Evolutionary conservation across 2,329 filamentous ascomycete genomes (phyloP).

Genomic region (Apiospora hydei): DNA sequence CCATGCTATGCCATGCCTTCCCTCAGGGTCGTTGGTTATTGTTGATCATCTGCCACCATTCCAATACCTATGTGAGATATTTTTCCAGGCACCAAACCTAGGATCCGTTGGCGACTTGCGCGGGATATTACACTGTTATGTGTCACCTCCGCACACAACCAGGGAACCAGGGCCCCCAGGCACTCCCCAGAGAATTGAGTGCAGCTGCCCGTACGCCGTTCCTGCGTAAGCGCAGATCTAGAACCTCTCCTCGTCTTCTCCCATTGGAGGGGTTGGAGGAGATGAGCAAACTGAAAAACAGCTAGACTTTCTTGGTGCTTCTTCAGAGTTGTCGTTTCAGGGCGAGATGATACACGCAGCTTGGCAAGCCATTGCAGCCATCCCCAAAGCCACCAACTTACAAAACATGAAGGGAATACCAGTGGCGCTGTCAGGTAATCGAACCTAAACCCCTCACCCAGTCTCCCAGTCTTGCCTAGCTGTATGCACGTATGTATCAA

Average conservation of each 20-base stretch:
- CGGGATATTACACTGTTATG: neutral
- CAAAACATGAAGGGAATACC: too few relatives aligned
- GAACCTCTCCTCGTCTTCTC: neutral
- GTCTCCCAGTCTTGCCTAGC: too few relatives aligned
- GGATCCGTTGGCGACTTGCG: neutral
- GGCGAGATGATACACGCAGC: neutral
- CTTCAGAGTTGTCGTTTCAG: slow-evolving; percentile 13
- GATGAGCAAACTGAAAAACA: neutral
- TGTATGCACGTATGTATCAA: neutral
- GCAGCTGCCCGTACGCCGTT: slow-evolving; percentile 4
- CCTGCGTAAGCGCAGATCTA: slow-evolving; percentile 5
- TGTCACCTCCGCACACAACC: neutral
- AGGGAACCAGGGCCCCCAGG: neutral
- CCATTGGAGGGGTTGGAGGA: neutral
- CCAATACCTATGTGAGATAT: neutral
- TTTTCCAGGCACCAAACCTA: neutral
- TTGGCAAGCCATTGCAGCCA: neutral
- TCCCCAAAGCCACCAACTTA: neutral
- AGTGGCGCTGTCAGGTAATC: too few relatives aligned
- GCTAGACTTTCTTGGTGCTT: neutral
- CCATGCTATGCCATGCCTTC: neutral
- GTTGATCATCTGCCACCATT: slow-evolving; percentile 10
- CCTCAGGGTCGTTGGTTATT: neutral
- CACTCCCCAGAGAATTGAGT: neutral
- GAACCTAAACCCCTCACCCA: too few relatives aligned